Evolutionary conservation across 306 rosid genomes (phyloP).

Genomic region (Leucaena leucocephala): DNA sequence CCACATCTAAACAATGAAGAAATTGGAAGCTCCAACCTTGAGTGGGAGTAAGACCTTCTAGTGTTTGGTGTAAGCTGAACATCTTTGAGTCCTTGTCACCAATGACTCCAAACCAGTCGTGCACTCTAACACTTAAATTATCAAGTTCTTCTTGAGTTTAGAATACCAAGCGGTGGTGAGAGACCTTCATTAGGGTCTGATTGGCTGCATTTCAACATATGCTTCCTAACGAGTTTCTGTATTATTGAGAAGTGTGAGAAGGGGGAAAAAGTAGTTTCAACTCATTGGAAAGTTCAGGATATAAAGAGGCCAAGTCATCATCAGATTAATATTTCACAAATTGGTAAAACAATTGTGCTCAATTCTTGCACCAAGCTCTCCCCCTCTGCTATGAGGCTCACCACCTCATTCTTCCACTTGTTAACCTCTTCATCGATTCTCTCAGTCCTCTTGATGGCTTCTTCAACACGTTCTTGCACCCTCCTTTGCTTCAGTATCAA

Average conservation of each 20-base stretch:
- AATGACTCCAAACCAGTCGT: not conserved
- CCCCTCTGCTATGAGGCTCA: too few species aligned
- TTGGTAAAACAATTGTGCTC: not conserved
- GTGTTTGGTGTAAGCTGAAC: not conserved
- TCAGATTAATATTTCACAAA: not conserved
- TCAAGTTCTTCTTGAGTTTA: not conserved
- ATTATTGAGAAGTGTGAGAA: not conserved
- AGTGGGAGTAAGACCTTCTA: not conserved
- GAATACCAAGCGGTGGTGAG: not conserved
- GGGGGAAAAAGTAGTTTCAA: not conserved
- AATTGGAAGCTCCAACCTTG: not conserved
- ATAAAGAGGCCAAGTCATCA: not conserved
- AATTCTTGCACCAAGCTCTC: too few species aligned
- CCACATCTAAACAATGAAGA: not conserved
- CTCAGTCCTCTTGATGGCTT: too few species aligned
- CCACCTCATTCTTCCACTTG: too few species aligned
- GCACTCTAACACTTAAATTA: not conserved
- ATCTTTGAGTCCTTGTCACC: not conserved
- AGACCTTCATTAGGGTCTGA: not conserved
- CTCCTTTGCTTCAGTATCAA: too few species aligned
- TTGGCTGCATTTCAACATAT: not conserved
- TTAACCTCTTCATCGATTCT: too few species aligned
- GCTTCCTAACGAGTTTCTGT: not conserved
- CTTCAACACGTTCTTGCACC: too few species aligned
- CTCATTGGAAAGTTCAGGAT: not conserved